Conservation (phyloP, 2,329 filamentous ascomycete genomes). For the Exophiala mesophila region DNA sequence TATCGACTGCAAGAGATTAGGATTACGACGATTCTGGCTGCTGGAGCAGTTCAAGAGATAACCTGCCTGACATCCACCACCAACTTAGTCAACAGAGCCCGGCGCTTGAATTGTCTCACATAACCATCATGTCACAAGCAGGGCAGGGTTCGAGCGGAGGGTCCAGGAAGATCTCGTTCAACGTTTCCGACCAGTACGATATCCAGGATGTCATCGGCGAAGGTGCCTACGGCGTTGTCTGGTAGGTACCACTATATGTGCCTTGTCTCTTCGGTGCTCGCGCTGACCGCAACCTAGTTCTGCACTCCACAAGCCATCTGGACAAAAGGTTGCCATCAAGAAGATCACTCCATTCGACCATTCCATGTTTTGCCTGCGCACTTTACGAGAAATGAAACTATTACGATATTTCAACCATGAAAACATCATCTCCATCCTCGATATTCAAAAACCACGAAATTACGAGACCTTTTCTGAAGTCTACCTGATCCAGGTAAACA, state of each 20-base stretch:
- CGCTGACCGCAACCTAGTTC: slow-evolving; percentile 55
- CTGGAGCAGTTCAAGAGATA: too few relatives aligned
- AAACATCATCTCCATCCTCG: slow-evolving; percentile 98
- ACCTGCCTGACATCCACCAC: too few relatives aligned
- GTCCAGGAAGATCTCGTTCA: slow-evolving; percentile 96
- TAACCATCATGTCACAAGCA: slow-evolving; percentile 40
- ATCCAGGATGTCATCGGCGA: slow-evolving; percentile 99
- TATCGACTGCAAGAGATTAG: too few relatives aligned
- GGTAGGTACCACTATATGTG: slow-evolving; percentile 55
- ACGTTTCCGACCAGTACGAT: slow-evolving; percentile 98
- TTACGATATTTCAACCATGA: slow-evolving; percentile 99
- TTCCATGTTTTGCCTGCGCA: slow-evolving; percentile 96
- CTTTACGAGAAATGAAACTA: slow-evolving; percentile 97
- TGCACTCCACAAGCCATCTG: slow-evolving; percentile 93
- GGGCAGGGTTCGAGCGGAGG: slow-evolving; percentile 51
- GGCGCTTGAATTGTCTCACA: too few relatives aligned
- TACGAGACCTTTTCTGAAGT: slow-evolving; percentile 97
- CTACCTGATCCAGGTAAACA: slow-evolving; percentile 86
- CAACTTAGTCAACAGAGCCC: too few relatives aligned
- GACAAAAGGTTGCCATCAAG: slow-evolving; percentile 99
- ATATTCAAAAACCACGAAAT: slow-evolving; percentile 96
- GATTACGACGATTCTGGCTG: too few relatives aligned
- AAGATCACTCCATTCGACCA: slow-evolving; percentile 99
- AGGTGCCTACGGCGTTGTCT: slow-evolving; percentile 96
- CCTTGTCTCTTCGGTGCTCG: slow-evolving; percentile 15